A percentile compares a stretch with the other conserved stretches of the same genome.
These are phyloP conservation scores for Pseudovirgaria hyperparasitica DNA, from an alignment of 2,329 filamentous ascomycete species.

Conservation along the genomic window DNA sequence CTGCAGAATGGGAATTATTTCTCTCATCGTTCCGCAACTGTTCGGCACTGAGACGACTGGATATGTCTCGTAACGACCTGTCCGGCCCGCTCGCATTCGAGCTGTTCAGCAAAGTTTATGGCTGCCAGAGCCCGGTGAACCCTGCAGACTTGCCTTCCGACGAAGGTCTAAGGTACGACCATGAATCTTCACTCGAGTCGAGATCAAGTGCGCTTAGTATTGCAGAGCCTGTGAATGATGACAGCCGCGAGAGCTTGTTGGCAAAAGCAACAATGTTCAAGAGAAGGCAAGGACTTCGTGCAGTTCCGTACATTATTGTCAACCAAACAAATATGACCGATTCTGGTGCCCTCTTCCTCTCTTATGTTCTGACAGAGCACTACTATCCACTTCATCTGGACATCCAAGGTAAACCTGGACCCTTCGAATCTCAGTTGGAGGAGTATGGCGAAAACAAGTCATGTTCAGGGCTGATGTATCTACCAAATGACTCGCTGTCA, in stretches of 20 bases:
- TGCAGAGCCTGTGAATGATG: conserved; percentile 1
- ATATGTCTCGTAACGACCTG: conserved; percentile 31
- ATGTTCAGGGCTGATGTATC: conserved; percentile 21
- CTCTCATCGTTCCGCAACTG: conserved; percentile 30
- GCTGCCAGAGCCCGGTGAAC: conserved; percentile 16
- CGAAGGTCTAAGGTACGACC: conserved; percentile 10
- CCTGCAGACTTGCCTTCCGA: conserved; percentile 14
- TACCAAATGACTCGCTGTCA: conserved; percentile 11
- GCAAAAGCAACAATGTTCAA: conserved; percentile 5
- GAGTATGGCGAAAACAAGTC: conserved; percentile 15
- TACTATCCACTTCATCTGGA: conserved; percentile 24
- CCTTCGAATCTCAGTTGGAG: conserved; percentile 15
- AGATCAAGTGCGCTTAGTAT: background rate
- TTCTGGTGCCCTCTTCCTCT: conserved; percentile 27
- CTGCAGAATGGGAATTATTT: conserved; percentile 30
- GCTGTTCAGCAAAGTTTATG: conserved; percentile 30
- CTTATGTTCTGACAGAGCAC: conserved; percentile 26
- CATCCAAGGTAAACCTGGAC: conserved; percentile 16
- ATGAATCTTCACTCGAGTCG: background rate
- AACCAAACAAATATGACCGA: conserved; percentile 21
- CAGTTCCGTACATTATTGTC: conserved; percentile 27
- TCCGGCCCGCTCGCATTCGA: conserved; percentile 32
- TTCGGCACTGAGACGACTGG: conserved; percentile 29
- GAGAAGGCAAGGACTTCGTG: conserved; percentile 23
- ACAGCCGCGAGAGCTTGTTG: conserved; percentile 1